A percentile compares a stretch with the other conserved stretches of the same genome.
These are phyloP conservation scores for Dictyostelium intermedium DNA, from an alignment of 78 protist species.

Conservation along the genomic window DNA sequence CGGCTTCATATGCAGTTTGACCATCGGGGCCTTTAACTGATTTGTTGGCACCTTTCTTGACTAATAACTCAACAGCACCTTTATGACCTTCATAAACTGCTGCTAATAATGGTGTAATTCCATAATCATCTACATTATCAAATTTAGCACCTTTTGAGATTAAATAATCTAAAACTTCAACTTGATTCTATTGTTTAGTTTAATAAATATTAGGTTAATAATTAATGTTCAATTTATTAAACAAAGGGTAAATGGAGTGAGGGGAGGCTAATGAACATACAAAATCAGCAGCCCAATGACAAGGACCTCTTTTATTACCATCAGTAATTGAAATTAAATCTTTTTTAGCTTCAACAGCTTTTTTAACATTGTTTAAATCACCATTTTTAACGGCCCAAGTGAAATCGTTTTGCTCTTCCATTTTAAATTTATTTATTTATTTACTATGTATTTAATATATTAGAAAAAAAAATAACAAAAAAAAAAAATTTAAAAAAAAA, in stretches of 20 bases:
- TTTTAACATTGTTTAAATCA: conserved; percentile 18
- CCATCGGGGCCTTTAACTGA: conserved; percentile 58
- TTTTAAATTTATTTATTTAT: neutral
- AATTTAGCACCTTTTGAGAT: conserved; percentile 46
- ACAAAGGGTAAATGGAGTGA: no score
- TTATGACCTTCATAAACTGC: conserved; percentile 66
- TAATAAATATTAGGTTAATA: neutral
- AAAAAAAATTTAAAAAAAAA: neutral
- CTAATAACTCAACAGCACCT: conserved; percentile 18
- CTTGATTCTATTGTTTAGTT: neutral
- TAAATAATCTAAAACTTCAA: conserved; percentile 13
- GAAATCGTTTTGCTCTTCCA: conserved; percentile 14
- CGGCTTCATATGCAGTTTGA: conserved; percentile 49
- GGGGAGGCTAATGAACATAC: neutral
- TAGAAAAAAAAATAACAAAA: neutral
- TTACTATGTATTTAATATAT: neutral
- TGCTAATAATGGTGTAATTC: conserved; percentile 73
- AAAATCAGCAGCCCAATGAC: conserved; percentile 74
- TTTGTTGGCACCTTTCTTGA: conserved; percentile 29
- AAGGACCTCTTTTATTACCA: conserved; percentile 44
- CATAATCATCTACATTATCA: conserved; percentile 40
- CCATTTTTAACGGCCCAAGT: conserved; percentile 77
- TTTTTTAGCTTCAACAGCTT: neutral
- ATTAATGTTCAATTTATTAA: neutral
- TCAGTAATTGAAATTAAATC: neutral